phyloP scores from a whole-genome alignment of 2,329 filamentous ascomycete genomes.

The Sporothrix luriei region DNA sequence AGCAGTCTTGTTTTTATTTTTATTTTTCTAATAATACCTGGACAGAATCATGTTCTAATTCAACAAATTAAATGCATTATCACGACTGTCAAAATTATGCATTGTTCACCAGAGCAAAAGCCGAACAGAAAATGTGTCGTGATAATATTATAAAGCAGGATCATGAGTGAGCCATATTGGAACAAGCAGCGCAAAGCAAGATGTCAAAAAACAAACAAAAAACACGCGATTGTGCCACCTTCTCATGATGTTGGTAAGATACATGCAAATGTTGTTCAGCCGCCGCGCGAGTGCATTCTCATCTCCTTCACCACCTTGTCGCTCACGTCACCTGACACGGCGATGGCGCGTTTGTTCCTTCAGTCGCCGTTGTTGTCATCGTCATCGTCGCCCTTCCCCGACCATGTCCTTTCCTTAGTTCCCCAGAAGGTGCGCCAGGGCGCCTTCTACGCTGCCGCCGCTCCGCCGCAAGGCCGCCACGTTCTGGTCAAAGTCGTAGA shows the following conservation, averaged over 20 bases:
- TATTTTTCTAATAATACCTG: background rate
- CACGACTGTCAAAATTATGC: too few relatives aligned
- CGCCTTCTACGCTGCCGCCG: conserved; percentile 92
- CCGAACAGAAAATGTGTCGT: background rate
- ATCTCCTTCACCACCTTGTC: background rate
- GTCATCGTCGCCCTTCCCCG: too few relatives aligned
- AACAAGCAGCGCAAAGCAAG: background rate
- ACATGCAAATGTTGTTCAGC: background rate
- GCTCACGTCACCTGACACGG: too few relatives aligned
- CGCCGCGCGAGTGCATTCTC: background rate
- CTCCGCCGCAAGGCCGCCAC: conserved; percentile 83
- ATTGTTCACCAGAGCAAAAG: too few relatives aligned
- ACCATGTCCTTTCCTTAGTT: conserved; percentile 34
- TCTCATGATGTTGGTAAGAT: conserved; percentile 8
- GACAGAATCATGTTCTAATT: too few relatives aligned
- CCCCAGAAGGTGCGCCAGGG: conserved; percentile 71
- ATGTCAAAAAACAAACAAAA: background rate
- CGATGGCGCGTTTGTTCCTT: too few relatives aligned
- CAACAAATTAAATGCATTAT: too few relatives aligned
- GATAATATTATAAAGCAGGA: background rate
- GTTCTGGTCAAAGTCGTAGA: conserved; percentile 94
- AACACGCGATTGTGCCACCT: conserved; percentile 13
- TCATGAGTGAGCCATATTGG: background rate
- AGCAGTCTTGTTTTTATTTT: background rate
- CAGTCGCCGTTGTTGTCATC: too few relatives aligned